These are phyloP conservation scores for Penicillium flavigenum DNA, from an alignment of 495 filamentous ascomycete genomes.

Conservation along the genomic window DNA sequence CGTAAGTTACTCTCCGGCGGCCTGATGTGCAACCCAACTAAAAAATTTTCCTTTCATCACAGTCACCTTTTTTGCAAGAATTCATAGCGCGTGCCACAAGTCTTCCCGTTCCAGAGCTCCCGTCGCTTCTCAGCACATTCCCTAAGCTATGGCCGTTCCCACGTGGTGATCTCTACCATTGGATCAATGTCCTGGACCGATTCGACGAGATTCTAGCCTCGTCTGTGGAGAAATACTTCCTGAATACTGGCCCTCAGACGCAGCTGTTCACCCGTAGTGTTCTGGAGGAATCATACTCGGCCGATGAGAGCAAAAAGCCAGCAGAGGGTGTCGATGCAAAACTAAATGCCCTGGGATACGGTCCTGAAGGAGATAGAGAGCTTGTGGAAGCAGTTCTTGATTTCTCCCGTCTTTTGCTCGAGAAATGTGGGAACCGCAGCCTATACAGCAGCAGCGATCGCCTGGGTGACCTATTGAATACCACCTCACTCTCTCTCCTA, in stretches of 20 bases:
- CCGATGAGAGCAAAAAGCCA: slow-evolving; percentile 38
- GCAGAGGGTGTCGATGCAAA: slow-evolving; percentile 52
- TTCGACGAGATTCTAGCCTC: slow-evolving; percentile 87
- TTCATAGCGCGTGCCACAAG: slow-evolving; percentile 69
- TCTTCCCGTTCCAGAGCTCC: slow-evolving; percentile 72
- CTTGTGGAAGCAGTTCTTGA: slow-evolving; percentile 75
- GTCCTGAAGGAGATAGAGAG: slow-evolving; percentile 70
- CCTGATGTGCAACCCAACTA: slow-evolving; percentile 23
- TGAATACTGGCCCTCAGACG: slow-evolving; percentile 78
- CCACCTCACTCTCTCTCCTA: slow-evolving; percentile 75
- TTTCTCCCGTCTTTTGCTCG: slow-evolving; percentile 82
- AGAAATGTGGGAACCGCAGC: slow-evolving; percentile 96
- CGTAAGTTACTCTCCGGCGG: slow-evolving; percentile 55
- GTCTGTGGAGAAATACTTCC: slow-evolving; percentile 76
- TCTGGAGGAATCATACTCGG: slow-evolving; percentile 54
- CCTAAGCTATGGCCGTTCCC: slow-evolving; percentile 91
- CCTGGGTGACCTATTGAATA: slow-evolving; percentile 82
- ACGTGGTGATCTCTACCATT: slow-evolving; percentile 96
- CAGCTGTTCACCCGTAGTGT: slow-evolving; percentile 66
- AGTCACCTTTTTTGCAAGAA: slow-evolving; percentile 84
- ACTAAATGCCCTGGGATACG: slow-evolving; percentile 60
- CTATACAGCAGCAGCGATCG: slow-evolving; percentile 91
- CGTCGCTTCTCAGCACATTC: slow-evolving; percentile 72
- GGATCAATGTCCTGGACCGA: slow-evolving; percentile 91
- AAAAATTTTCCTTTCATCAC: slow-evolving; percentile 31